Evolutionary conservation across 2,329 filamentous ascomycete species (phyloP).

Genomic region (Aspergillus fijiensis): DNA sequence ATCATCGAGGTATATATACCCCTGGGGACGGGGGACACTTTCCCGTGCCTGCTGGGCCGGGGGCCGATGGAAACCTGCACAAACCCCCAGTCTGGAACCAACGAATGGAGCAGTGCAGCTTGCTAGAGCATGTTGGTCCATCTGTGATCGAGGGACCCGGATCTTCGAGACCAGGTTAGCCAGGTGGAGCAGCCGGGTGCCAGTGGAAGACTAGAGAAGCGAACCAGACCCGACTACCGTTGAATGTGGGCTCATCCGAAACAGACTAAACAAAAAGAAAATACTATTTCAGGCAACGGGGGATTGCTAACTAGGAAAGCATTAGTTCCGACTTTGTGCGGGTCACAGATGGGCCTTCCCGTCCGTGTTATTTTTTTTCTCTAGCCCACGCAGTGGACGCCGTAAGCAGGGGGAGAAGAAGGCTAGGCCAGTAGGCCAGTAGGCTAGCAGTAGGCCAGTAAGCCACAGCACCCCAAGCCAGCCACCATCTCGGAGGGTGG

Average conservation of each 20-base stretch:
- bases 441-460: neutral
- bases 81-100: slow-evolving; percentile 16
- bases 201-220: slow-evolving; percentile 15
- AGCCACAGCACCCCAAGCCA: slow-evolving; percentile 3
- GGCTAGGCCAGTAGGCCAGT: neutral
- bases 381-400: neutral
- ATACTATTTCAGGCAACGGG: slow-evolving; percentile 27
- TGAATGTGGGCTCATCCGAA: slow-evolving; percentile 23
- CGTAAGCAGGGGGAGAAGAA: slow-evolving; percentile 4
- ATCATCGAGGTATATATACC: slow-evolving; percentile 36
- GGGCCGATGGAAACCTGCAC: slow-evolving; percentile 13
- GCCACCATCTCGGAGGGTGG: slow-evolving; percentile 1
- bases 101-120: slow-evolving; percentile 14
- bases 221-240: slow-evolving; percentile 17
- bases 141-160: slow-evolving; percentile 21
- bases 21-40: slow-evolving; percentile 23
- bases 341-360: slow-evolving; percentile 8
- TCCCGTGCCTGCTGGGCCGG: slow-evolving; percentile 11
- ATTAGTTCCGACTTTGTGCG: slow-evolving; percentile 16
- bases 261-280: slow-evolving; percentile 18
- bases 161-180: slow-evolving; percentile 24
- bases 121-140: slow-evolving; percentile 11
- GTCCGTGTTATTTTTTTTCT: neutral
- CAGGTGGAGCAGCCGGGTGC: slow-evolving; percentile 21
- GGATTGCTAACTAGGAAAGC: slow-evolving; percentile 13